Percentiles rank a stretch among this genome's conserved stretches.
Evolutionary conservation across 768 basidiomycete genomes (phyloP).

Genomic region (Pisolithus marmoratus): DNA sequence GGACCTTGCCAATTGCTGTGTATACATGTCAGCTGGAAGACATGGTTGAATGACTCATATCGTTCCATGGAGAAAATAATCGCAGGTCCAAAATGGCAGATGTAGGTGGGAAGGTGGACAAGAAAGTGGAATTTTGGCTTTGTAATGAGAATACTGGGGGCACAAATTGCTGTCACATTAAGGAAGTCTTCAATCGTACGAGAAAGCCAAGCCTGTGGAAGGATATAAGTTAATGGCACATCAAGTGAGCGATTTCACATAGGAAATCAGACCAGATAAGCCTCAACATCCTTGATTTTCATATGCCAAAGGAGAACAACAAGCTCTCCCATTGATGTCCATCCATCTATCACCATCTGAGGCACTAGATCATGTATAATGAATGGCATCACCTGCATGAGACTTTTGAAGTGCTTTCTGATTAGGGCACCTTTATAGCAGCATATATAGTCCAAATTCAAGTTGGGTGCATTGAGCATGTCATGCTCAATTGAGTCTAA

Average conservation of each 20-base stretch:
- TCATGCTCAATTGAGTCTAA: slow-evolving; percentile 16
- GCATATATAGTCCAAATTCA: slow-evolving; percentile 20
- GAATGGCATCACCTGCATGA: slow-evolving; percentile 27
- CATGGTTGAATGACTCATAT: not conserved
- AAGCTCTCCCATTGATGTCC: not conserved
- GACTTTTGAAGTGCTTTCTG: slow-evolving; percentile 19
- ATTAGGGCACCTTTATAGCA: slow-evolving; percentile 6
- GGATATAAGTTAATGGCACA: not conserved
- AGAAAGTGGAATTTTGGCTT: slow-evolving; percentile 25
- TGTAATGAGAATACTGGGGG: slow-evolving; percentile 13
- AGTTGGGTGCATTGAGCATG: slow-evolving; percentile 11
- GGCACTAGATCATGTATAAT: slow-evolving; percentile 14
- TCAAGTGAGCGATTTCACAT: not conserved
- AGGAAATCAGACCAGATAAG: not conserved
- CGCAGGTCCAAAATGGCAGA: not conserved
- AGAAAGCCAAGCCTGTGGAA: not conserved
- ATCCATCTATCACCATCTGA: slow-evolving; percentile 3
- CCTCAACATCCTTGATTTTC: not conserved
- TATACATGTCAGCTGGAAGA: not conserved
- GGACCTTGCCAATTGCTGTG: slow-evolving; percentile 12
- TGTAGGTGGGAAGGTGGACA: slow-evolving; percentile 12
- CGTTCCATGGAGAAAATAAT: not conserved
- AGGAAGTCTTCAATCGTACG: slow-evolving; percentile 16
- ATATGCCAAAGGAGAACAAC: not conserved
- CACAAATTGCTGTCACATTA: slow-evolving; percentile 8